Conservation (phyloP, 345 rosid genomes). For the Eucalyptus pauciflora region DNA sequence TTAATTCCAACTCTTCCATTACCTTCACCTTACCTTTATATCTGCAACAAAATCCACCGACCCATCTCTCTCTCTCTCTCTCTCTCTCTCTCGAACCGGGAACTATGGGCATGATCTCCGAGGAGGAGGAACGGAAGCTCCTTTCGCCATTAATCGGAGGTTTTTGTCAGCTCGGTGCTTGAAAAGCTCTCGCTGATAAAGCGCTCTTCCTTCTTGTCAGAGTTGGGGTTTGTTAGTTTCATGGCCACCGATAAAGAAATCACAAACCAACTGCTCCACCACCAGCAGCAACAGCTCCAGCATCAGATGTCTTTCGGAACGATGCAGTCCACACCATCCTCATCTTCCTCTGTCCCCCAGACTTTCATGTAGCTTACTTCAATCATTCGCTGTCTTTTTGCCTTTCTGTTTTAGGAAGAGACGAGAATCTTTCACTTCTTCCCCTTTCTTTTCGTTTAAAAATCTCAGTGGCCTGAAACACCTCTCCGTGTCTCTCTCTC, state of each 20-base stretch:
- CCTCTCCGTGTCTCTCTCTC: neutral
- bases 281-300: conserved; percentile 21
- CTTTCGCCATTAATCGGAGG: neutral
- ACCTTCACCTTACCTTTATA: neutral
- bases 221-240: neutral
- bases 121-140: neutral
- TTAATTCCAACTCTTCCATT: neutral
- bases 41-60: neutral
- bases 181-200: neutral
- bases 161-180: neutral
- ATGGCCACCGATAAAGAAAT: neutral
- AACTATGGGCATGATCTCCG: neutral
- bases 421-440: neutral
- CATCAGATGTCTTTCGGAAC: conserved; percentile 38
- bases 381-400: neutral
- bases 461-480: neutral
- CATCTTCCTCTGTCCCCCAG: conserved; percentile 21
- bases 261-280: neutral
- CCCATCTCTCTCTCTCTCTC: neutral
- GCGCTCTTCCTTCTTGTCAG: neutral
- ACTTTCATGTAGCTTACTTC: conserved; percentile 39
- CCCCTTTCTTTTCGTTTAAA: neutral
- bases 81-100: neutral
- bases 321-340: conserved; percentile 28
- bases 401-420: neutral